phyloP scores from a whole-genome alignment of 1,284 basidiomycete species.

The Papiliotrema terrestris region DNA sequence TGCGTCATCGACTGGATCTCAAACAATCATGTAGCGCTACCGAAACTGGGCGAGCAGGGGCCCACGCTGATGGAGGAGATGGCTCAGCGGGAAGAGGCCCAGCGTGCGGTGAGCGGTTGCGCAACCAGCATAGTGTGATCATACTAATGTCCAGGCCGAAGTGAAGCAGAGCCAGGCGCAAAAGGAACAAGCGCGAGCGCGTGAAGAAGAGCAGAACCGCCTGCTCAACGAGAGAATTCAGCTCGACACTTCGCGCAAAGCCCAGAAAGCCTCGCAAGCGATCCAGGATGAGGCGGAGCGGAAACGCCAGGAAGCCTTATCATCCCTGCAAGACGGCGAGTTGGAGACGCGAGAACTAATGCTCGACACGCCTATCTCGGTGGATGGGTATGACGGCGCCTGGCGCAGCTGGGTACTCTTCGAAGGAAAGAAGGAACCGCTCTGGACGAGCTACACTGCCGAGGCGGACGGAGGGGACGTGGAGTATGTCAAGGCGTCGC shows the following conservation, averaged over 20 bases:
- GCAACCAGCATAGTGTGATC: too few species aligned
- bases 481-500: constrained; percentile 51
- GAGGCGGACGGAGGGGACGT: constrained; percentile 46
- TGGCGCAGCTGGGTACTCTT: constrained; percentile 41
- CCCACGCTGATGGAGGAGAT: constrained; percentile 48
- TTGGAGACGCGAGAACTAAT: constrained; percentile 34
- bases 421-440: constrained; percentile 33
- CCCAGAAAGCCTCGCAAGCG: constrained; percentile 26
- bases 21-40: constrained; percentile 40
- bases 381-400: constrained; percentile 33
- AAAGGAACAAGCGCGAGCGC: constrained; percentile 23
- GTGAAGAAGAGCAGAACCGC: constrained; percentile 32
- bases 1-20: constrained; percentile 41
- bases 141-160: constrained; percentile 26
- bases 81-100: constrained; percentile 44
- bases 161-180: constrained; percentile 26
- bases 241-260: constrained; percentile 35
- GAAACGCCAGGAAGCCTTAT: constrained; percentile 27
- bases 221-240: constrained; percentile 39
- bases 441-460: constrained; percentile 47
- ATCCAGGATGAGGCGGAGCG: constrained; percentile 25
- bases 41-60: constrained; percentile 31
- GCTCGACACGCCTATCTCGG: constrained; percentile 31
- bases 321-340: constrained; percentile 35
- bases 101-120: constrained; percentile 40